These are phyloP conservation scores for Maudiozyma turicensis DNA, from an alignment of 805 yeast genomes.

Conservation along the genomic window DNA sequence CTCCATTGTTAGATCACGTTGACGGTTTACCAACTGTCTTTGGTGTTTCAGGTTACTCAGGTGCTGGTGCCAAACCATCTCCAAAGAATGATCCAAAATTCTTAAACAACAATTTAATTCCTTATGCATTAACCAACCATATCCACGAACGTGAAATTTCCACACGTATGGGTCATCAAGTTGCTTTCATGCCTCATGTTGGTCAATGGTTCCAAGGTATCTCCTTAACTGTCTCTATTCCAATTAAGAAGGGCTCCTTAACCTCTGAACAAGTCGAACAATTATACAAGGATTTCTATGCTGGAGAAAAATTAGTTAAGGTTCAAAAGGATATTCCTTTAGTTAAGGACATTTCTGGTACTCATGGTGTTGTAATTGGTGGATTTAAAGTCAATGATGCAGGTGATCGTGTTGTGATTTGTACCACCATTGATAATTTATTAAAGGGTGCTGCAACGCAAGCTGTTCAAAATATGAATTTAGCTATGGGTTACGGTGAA, in stretches of 20 bases:
- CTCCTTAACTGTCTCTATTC: slow-evolving; percentile 82
- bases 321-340: slow-evolving; percentile 88
- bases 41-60: slow-evolving; percentile 97
- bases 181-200: slow-evolving; percentile 93
- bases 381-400: slow-evolving; percentile 89
- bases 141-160: slow-evolving; percentile 94
- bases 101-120: slow-evolving; percentile 76
- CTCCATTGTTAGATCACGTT: slow-evolving; percentile 67
- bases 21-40: slow-evolving; percentile 74
- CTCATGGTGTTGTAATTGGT: slow-evolving; percentile 91
- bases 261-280: slow-evolving; percentile 66
- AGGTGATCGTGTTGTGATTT: slow-evolving; percentile 84
- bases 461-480: slow-evolving; percentile 90
- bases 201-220: slow-evolving; percentile 99
- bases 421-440: slow-evolving; percentile 91
- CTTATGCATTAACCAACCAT: slow-evolving; percentile 93
- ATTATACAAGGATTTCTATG: slow-evolving; percentile 79
- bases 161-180: slow-evolving; percentile 59
- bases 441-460: slow-evolving; percentile 98
- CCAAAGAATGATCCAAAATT: slow-evolving; percentile 81
- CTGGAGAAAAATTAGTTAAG: slow-evolving; percentile 74
- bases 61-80: slow-evolving; percentile 98
- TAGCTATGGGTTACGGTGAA: slow-evolving; percentile 84
- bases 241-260: slow-evolving; percentile 57
- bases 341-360: slow-evolving; percentile 83